Conservation (phyloP, 257 asterid genomes). For the Solanum chilense region DNA sequence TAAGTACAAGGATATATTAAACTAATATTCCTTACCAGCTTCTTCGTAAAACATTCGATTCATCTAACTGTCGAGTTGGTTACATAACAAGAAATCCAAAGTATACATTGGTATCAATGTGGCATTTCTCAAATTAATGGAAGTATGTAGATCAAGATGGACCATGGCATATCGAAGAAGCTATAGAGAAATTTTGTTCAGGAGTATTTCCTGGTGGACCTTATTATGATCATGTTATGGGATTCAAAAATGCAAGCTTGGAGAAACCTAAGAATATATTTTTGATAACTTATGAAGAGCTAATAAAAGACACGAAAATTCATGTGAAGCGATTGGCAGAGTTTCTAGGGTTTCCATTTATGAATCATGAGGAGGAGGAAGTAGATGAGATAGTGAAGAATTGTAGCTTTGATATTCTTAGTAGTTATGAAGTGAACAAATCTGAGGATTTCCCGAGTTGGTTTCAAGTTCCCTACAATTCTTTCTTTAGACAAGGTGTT, state of each 20-base stretch:
- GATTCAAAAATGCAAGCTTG: neutral
- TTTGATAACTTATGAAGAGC: constrained; percentile 2
- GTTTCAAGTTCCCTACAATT: neutral
- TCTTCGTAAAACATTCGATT: neutral
- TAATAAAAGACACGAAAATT: neutral
- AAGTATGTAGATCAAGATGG: neutral
- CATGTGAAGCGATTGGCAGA: neutral
- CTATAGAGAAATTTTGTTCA: neutral
- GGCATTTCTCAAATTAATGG: neutral
- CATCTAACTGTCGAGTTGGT: neutral
- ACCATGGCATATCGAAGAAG: neutral
- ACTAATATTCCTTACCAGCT: neutral
- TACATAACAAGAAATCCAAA: neutral
- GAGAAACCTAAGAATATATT: neutral
- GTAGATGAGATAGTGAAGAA: neutral
- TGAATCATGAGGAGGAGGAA: neutral
- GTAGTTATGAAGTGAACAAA: neutral
- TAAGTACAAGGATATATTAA: neutral
- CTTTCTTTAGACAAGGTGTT: neutral
- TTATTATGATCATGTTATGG: constrained; percentile 1
- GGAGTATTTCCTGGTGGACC: neutral
- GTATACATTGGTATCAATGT: neutral
- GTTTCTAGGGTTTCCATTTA: neutral
- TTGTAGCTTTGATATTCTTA: constrained; percentile 2
- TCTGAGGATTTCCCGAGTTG: neutral